A percentile compares a stretch with the other conserved stretches of the same genome.
phyloP scores from a whole-genome alignment of 768 basidiomycete species.

The Hericium erinaceus region DNA sequence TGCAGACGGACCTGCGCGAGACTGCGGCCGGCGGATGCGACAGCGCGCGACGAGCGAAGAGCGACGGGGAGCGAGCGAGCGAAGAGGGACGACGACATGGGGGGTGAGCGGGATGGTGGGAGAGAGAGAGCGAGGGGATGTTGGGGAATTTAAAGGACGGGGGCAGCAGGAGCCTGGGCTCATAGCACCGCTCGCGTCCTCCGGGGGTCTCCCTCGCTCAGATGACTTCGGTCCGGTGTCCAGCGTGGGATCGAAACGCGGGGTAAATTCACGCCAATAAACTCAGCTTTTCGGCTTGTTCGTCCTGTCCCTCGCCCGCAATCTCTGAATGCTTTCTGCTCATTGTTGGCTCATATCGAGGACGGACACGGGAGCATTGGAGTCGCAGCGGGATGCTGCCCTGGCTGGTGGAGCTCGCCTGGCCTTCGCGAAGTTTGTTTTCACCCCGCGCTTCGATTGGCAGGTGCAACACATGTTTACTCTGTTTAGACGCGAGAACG shows the following conservation, averaged over 20 bases:
- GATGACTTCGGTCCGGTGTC: not conserved
- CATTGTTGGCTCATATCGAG: too few relatives aligned
- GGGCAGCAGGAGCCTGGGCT: not conserved
- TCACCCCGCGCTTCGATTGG: not conserved
- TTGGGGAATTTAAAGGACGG: not conserved
- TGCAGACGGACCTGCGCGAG: conserved; percentile 6
- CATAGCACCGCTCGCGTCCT: not conserved
- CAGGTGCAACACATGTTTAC: not conserved
- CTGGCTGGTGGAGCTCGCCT: too few relatives aligned
- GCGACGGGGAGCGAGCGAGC: not conserved
- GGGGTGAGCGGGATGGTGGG: not conserved
- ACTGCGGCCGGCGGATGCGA: not conserved
- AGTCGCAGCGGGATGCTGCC: too few relatives aligned
- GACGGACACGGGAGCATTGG: too few relatives aligned
- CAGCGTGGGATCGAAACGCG: not conserved
- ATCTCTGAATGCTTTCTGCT: too few relatives aligned
- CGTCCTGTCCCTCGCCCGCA: not conserved
- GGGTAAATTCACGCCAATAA: not conserved
- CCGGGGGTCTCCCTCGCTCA: not conserved
- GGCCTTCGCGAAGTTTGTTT: not conserved
- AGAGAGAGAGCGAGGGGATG: not conserved
- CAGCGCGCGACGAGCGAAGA: not conserved
- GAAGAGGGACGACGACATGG: not conserved
- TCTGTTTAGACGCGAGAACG: too few relatives aligned
- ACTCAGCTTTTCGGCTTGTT: not conserved